Evolutionary conservation across 176 grass and related monocot genomes (phyloP).

Genomic region (Triticum timopheevii): DNA sequence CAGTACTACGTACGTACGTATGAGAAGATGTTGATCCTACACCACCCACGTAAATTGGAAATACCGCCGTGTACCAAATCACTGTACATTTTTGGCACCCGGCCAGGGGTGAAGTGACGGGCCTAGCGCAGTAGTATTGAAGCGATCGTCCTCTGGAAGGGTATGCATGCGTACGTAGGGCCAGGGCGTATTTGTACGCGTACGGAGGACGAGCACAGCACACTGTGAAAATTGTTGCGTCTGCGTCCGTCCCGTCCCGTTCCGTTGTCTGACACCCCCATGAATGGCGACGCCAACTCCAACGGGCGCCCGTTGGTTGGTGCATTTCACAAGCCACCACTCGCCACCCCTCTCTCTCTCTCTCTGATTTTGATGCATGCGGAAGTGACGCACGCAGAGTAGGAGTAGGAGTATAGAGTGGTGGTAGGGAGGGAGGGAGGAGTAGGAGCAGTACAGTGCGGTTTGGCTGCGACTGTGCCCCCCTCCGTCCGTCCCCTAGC

Average conservation of each 20-base stretch:
- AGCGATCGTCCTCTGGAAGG: too few species aligned
- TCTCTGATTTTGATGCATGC: conserved; percentile 79
- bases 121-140: too few species aligned
- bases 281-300: conserved; percentile 50
- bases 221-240: conserved; percentile 14
- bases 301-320: neutral
- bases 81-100: too few species aligned
- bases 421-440: neutral
- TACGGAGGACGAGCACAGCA: too few species aligned
- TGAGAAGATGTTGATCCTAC: too few species aligned
- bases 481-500: neutral
- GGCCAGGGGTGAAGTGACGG: too few species aligned
- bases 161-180: too few species aligned
- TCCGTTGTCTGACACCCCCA: conserved; percentile 44
- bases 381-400: conserved; percentile 34
- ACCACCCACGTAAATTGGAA: too few species aligned
- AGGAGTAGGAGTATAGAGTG: neutral
- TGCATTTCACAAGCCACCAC: conserved; percentile 47
- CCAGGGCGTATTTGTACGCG: too few species aligned
- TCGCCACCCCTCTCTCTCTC: neutral
- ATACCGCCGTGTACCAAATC: too few species aligned
- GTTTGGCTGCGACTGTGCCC: conserved; percentile 55
- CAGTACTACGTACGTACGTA: too few species aligned
- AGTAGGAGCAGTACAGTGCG: conserved; percentile 32
- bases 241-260: conserved; percentile 10